Evolutionary conservation across 495 filamentous ascomycete species (phyloP).

Genomic region (Tirmania nivea): DNA sequence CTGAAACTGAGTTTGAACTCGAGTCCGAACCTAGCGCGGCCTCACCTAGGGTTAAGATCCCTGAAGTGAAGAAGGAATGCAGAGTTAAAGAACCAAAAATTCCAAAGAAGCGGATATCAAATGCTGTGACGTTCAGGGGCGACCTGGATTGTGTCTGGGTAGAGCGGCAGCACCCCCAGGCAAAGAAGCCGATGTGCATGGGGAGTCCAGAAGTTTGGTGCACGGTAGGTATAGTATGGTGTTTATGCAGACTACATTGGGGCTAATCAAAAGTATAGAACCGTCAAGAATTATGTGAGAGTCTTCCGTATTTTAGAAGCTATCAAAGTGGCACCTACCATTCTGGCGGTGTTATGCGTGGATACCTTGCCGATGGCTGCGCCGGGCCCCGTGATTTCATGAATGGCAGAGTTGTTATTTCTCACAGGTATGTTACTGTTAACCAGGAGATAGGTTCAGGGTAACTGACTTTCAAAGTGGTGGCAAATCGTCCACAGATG

Average conservation of each 20-base stretch:
- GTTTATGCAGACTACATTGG: not conserved
- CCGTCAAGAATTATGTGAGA: constrained; percentile 43
- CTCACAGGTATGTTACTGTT: constrained; percentile 32
- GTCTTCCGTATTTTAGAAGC: constrained; percentile 40
- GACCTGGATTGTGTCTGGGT: not conserved
- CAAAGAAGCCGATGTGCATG: constrained; percentile 11
- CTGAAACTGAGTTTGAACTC: no score
- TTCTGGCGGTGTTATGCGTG: constrained; percentile 25
- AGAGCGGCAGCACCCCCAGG: constrained; percentile 4
- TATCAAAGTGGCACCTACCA: constrained; percentile 41
- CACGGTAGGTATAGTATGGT: constrained; percentile 6
- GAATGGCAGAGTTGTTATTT: constrained; percentile 43
- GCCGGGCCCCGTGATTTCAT: constrained; percentile 35
- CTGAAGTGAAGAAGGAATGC: not conserved
- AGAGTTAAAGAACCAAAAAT: no score
- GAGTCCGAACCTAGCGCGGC: no score
- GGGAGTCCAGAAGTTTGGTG: constrained; percentile 14
- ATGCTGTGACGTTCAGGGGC: not conserved
- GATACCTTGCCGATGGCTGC: constrained; percentile 41
- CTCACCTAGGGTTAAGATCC: not conserved
- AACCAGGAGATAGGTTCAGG: not conserved
- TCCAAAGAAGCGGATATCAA: not conserved
- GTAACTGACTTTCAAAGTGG: constrained; percentile 26
- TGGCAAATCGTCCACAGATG: constrained; percentile 25
- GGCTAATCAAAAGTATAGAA: constrained; percentile 18